phyloP scores from a whole-genome alignment of 1,139 yeast species.

The Nadsonia starkeyi-henricii region DNA sequence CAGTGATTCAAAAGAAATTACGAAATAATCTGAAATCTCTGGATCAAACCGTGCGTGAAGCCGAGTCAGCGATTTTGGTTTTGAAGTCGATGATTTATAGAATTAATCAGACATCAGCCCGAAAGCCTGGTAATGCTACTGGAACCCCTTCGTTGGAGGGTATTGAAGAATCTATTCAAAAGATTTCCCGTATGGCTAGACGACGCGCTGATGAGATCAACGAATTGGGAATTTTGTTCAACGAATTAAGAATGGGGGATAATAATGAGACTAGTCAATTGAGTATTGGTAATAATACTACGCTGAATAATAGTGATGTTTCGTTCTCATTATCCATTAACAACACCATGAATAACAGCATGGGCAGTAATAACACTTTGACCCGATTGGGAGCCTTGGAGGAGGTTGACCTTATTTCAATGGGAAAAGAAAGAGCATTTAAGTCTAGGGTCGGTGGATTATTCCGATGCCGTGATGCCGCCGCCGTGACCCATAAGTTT shows the following conservation, averaged over 20 bases:
- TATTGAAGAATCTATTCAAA: not conserved
- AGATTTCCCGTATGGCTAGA: slow-evolving; percentile 1
- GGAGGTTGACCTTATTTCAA: not conserved
- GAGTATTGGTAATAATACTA: not conserved
- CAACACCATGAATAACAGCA: not conserved
- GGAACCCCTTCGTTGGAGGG: slow-evolving; percentile 2
- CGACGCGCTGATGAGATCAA: not conserved
- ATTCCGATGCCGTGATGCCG: not conserved
- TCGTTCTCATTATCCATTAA: not conserved
- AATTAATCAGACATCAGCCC: not conserved
- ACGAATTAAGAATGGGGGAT: not conserved
- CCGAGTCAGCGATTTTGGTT: slow-evolving; percentile 13
- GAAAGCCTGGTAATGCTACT: not conserved
- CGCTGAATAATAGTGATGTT: not conserved
- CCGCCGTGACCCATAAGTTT: too few relatives aligned
- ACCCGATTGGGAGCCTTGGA: not conserved
- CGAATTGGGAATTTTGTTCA: not conserved
- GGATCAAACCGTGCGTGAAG: slow-evolving; percentile 10
- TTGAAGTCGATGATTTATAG: slow-evolving; percentile 10
- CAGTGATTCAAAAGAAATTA: slow-evolving; percentile 14
- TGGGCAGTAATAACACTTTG: not conserved
- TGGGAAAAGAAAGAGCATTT: not conserved
- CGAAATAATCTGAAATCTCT: slow-evolving; percentile 9
- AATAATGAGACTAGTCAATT: not conserved
- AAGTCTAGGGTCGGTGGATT: not conserved